Percentiles rank a stretch among this genome's conserved stretches.
phyloP scores from a whole-genome alignment of 345 rosid genomes.

The Geranium rotundifolium region DNA sequence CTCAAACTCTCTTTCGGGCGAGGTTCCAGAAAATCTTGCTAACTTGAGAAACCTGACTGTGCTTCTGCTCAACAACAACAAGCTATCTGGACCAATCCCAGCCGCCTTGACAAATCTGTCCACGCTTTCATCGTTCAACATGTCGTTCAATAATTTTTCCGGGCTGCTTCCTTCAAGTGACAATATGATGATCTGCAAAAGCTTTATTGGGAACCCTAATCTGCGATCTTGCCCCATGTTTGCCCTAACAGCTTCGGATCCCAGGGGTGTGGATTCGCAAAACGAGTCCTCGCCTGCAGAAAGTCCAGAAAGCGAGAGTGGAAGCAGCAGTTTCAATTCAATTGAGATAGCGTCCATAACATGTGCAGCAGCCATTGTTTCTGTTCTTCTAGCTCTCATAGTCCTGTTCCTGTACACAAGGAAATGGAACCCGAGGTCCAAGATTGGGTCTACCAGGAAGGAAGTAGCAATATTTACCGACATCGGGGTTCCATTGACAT shows the following conservation, averaged over 20 bases:
- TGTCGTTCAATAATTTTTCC: slow-evolving; percentile 50
- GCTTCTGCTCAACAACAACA: slow-evolving; percentile 51
- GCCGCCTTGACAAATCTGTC: slow-evolving; percentile 34
- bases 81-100: slow-evolving; percentile 52
- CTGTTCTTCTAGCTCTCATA: slow-evolving; percentile 41
- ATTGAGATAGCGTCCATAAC: slow-evolving; percentile 46
- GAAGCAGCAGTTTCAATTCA: slow-evolving; percentile 23
- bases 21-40: slow-evolving; percentile 34
- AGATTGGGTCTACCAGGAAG: slow-evolving; percentile 25
- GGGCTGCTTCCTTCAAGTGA: slow-evolving; percentile 42
- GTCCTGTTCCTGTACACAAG: slow-evolving; percentile 33
- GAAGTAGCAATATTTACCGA: slow-evolving; percentile 37
- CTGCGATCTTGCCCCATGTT: slow-evolving; percentile 31
- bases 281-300: slow-evolving; percentile 14
- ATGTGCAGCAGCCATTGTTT: slow-evolving; percentile 45
- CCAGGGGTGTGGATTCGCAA: slow-evolving; percentile 7
- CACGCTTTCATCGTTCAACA: slow-evolving; percentile 36
- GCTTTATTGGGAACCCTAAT: slow-evolving; percentile 45
- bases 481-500: slow-evolving; percentile 36
- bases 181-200: slow-evolving; percentile 31
- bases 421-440: slow-evolving; percentile 21
- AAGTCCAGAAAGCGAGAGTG: slow-evolving; percentile 5
- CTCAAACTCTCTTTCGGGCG: slow-evolving; percentile 44
- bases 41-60: slow-evolving; percentile 34
- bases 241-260: slow-evolving; percentile 14